A percentile compares a stretch with the other conserved stretches of the same genome.
phyloP scores from a whole-genome alignment of 2,329 filamentous ascomycete species.

The Beauveria australis region DNA sequence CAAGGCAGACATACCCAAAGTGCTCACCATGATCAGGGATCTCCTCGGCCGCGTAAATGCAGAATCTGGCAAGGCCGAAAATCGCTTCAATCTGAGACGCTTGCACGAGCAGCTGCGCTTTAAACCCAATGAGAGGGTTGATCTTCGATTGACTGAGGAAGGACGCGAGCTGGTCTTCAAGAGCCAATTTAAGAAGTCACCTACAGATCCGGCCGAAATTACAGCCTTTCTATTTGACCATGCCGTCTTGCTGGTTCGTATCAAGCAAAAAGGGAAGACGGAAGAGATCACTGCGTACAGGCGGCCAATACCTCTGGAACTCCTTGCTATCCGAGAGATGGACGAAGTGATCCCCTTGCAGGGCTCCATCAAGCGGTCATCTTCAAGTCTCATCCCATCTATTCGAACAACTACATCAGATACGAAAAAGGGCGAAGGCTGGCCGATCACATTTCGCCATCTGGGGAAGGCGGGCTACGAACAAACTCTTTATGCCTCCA shows the following conservation, averaged over 20 bases:
- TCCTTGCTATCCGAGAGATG: conserved; percentile 93
- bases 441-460: conserved; percentile 93
- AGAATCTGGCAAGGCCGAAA: conserved; percentile 94
- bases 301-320: conserved; percentile 84
- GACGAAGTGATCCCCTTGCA: conserved; percentile 82
- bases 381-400: conserved; percentile 68
- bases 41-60: conserved; percentile 83
- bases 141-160: conserved; percentile 89
- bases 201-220: conserved; percentile 81
- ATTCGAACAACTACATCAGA: conserved; percentile 39
- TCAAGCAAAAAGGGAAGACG: conserved; percentile 85
- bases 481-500: conserved; percentile 77
- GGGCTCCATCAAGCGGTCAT: conserved; percentile 76
- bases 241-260: conserved; percentile 80
- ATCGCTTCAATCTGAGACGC: conserved; percentile 89
- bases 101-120: conserved; percentile 90
- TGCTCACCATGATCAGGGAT: conserved; percentile 77
- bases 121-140: conserved; percentile 80
- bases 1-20: conserved; percentile 85
- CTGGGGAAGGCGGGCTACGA: conserved; percentile 94
- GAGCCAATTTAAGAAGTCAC: conserved; percentile 84
- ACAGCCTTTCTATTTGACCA: conserved; percentile 96
- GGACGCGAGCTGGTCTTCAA: conserved; percentile 91
- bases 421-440: conserved; percentile 63
- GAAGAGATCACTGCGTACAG: conserved; percentile 95